These are phyloP conservation scores for Teunomyces barrocoloradensis DNA, from an alignment of 805 yeast genomes.

Conservation along the genomic window DNA sequence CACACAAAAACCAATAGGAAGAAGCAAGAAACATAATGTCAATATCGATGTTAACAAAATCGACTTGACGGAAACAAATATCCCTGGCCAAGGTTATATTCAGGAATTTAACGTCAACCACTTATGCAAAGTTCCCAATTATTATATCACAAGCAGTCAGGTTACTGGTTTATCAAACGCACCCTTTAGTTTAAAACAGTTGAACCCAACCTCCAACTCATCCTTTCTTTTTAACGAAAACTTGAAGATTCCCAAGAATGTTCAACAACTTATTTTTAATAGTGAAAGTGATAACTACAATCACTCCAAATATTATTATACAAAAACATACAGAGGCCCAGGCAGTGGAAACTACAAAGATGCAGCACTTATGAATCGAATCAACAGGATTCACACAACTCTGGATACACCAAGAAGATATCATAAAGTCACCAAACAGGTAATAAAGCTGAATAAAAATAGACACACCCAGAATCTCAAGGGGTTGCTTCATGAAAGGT, in stretches of 20 bases:
- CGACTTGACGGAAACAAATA: conserved; percentile 38
- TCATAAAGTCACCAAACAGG: conserved; percentile 19
- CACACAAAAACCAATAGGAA: conserved; percentile 26
- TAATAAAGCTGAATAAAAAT: conserved; percentile 13
- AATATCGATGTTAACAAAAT: conserved; percentile 38
- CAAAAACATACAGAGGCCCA: conserved; percentile 42
- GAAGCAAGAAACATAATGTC: conserved; percentile 28
- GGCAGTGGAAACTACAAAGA: conserved; percentile 47
- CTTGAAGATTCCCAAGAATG: conserved; percentile 28
- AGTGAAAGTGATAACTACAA: conserved; percentile 36
- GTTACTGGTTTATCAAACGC: conserved; percentile 13
- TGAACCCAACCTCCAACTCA: conserved; percentile 16
- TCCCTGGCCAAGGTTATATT: conserved; percentile 45
- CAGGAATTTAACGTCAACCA: conserved; percentile 41
- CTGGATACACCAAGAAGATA: conserved; percentile 10
- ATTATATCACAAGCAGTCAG: conserved; percentile 32
- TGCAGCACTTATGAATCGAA: conserved; percentile 38
- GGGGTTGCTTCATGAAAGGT: conserved; percentile 37
- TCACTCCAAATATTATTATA: conserved; percentile 38
- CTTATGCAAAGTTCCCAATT: conserved; percentile 42
- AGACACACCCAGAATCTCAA: conserved; percentile 28
- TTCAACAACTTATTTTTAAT: conserved; percentile 34
- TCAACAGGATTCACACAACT: conserved; percentile 34
- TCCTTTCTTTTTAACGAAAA: conserved; percentile 25
- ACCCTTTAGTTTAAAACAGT: conserved; percentile 12